Conservation (phyloP, 23 red algal species). For the Porphyridium purpureum region DNA sequence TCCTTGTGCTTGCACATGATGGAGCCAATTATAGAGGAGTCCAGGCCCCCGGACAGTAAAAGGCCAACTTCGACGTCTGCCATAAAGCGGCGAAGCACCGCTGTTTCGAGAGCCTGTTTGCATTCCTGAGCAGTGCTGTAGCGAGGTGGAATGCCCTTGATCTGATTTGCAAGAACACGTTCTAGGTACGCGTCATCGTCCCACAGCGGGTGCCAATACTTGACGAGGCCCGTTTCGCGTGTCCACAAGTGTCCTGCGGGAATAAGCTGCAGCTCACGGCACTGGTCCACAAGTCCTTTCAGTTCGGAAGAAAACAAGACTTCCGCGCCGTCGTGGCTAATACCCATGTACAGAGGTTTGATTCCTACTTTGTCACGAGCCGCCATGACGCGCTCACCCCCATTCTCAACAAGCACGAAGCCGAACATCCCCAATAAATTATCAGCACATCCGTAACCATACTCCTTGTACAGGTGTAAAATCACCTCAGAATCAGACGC, state of each 20-base stretch:
- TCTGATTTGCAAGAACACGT: no score
- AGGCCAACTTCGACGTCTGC: constrained; percentile 58
- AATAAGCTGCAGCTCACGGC: constrained; percentile 16
- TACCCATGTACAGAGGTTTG: constrained; percentile 59
- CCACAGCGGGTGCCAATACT: constrained; percentile 5
- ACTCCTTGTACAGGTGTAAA: constrained; percentile 8
- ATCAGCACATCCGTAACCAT: constrained; percentile 5
- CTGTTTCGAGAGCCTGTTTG: neutral
- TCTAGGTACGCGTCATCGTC: constrained; percentile 2
- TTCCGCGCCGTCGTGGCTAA: constrained; percentile 37
- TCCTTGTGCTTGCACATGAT: constrained; percentile 31
- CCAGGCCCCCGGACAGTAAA: constrained; percentile 35
- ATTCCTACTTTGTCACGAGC: constrained; percentile 91
- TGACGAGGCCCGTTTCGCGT: constrained; percentile 14
- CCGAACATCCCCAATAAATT: constrained; percentile 79
- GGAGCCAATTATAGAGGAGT: neutral
- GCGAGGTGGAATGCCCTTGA: no score
- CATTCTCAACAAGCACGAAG: constrained; percentile 43
- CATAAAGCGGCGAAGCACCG: constrained; percentile 39
- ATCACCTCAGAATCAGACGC: neutral
- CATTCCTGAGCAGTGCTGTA: no score
- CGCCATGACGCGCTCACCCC: constrained; percentile 47
- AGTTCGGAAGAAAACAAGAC: constrained; percentile 76
- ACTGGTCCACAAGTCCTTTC: constrained; percentile 27
- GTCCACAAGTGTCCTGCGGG: constrained; percentile 29